phyloP scores from a whole-genome alignment of 441 rosid species.

The Populus hybrid region DNA sequence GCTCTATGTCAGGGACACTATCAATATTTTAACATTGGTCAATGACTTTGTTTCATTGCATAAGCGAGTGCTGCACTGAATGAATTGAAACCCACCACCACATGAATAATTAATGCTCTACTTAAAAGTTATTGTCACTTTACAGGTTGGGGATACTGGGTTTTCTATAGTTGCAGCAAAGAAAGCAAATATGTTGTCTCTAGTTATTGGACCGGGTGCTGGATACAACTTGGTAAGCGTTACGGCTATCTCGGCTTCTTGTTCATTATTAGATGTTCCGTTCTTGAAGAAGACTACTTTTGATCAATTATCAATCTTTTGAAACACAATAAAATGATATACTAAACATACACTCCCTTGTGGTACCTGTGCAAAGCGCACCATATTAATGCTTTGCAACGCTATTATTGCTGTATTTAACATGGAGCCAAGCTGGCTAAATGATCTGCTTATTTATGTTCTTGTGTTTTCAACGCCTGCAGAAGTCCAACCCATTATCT shows the following conservation, averaged over 20 bases:
- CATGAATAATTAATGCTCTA: not conserved
- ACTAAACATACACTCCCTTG: too few relatives aligned
- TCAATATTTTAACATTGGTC: too few relatives aligned
- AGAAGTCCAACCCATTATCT: conserved; percentile 73
- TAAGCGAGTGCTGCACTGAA: too few relatives aligned
- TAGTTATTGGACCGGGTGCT: conserved; percentile 89
- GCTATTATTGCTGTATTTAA: not conserved
- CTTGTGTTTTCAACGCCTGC: conserved; percentile 18
- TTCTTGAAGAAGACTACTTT: not conserved
- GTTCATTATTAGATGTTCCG: not conserved
- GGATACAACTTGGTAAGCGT: conserved; percentile 84
- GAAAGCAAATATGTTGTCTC: conserved; percentile 50
- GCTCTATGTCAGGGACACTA: too few relatives aligned
- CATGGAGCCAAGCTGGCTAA: not conserved
- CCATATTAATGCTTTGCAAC: not conserved
- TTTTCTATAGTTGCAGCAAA: conserved; percentile 75
- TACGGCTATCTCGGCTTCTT: not conserved
- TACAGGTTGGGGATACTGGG: conserved; percentile 66
- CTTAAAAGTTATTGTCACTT: not conserved
- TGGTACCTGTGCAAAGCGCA: too few relatives aligned
- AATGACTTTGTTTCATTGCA: too few relatives aligned
- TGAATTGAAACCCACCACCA: too few relatives aligned
- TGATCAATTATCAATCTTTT: not conserved
- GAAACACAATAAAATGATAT: not conserved
- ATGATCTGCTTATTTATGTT: not conserved